Conservation (phyloP, 176 grass and related monocot species). For the barley (Hordeum vulgare) region MorexV3_pseudomolecules_assembly NC_058523.1:101956083-101956582, state of each 20-base stretch:
- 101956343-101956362: constrained; percentile 76
- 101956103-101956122: neutral
- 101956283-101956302: constrained; percentile 62
- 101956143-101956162: too few species aligned
- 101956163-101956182: neutral
- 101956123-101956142: too few species aligned
- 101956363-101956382: constrained; percentile 73
- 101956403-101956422: neutral
- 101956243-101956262: constrained; percentile 64
- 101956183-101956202: neutral
- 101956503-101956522: constrained; percentile 46
- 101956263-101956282: constrained; percentile 64
- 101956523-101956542: constrained; percentile 90
- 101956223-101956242: constrained; percentile 2
- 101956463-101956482: constrained; percentile 30
- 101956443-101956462: neutral
- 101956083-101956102: constrained; percentile 80
- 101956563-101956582: constrained; percentile 57
- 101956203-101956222: neutral
- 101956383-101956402: constrained; percentile 92
- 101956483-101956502: constrained; percentile 79
- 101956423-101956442: neutral
- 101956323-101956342: constrained; percentile 86
- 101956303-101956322: constrained; percentile 90
- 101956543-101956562: constrained; percentile 49